A percentile compares a stretch with the other conserved stretches of the same genome.
Evolutionary conservation across 177 flowering plant species (phyloP).

Genomic region (Vitis hybrid): DNA sequence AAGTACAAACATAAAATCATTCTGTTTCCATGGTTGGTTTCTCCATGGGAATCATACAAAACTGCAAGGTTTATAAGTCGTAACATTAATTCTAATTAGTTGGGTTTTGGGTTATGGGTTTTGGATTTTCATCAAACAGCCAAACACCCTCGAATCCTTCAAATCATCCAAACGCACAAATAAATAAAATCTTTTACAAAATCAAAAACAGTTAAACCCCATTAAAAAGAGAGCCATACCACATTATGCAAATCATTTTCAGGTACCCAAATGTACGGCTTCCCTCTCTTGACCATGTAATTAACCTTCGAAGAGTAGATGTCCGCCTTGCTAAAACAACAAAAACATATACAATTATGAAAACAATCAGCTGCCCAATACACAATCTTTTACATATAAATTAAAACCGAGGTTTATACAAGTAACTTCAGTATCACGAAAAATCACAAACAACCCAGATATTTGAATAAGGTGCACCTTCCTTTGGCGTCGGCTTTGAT

Average conservation of each 20-base stretch:
- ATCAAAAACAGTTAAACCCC: not conserved
- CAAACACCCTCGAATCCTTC: too few relatives aligned
- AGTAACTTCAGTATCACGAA: not conserved
- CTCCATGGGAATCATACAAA: too few relatives aligned
- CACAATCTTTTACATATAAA: not conserved
- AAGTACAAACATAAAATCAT: too few relatives aligned
- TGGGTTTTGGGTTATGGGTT: too few relatives aligned
- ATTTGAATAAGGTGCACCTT: constrained; percentile 44
- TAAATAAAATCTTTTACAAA: too few relatives aligned
- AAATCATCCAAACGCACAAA: too few relatives aligned
- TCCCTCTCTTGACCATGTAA: constrained; percentile 67
- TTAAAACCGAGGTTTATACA: not conserved
- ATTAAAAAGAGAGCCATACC: constrained; percentile 37
- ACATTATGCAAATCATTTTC: constrained; percentile 73
- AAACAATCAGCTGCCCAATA: not conserved
- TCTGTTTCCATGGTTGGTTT: too few relatives aligned
- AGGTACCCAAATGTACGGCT: constrained; percentile 78
- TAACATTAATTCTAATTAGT: too few relatives aligned
- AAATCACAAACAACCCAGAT: not conserved
- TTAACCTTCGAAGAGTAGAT: constrained; percentile 68
- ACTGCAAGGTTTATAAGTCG: too few relatives aligned
- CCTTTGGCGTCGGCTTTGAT: constrained; percentile 81
- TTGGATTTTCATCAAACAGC: too few relatives aligned
- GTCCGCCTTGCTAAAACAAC: constrained; percentile 53
- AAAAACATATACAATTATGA: not conserved